Evolutionary conservation across 192 early-diverging fungal genomes (phyloP).

Genomic region (Coemansia sp.): DNA sequence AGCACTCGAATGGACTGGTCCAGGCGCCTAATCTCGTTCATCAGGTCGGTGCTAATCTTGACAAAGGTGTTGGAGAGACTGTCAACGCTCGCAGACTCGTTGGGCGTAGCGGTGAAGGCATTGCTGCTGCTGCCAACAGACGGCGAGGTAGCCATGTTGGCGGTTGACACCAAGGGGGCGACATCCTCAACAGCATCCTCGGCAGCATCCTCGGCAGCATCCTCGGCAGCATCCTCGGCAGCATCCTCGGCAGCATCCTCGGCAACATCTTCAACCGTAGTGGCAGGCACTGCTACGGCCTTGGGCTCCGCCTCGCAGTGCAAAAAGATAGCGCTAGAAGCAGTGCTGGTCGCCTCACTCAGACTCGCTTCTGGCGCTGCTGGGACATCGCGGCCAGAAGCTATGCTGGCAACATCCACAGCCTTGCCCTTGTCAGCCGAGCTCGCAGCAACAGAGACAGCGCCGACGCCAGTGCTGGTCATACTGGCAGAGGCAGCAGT

Average conservation of each 20-base stretch:
- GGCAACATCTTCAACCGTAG: too few relatives aligned
- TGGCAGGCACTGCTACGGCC: too few relatives aligned
- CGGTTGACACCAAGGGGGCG: neutral
- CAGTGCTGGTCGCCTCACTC: neutral
- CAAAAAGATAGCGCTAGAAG: neutral
- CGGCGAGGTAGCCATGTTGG: neutral
- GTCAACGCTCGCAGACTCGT: constrained; percentile 18
- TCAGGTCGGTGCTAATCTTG: constrained; percentile 49
- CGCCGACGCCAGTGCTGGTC: neutral
- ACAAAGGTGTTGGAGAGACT: constrained; percentile 43
- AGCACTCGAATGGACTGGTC: constrained; percentile 45
- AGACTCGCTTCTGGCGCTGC: neutral
- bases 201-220: neutral
- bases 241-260: too few relatives aligned
- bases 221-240: too few relatives aligned
- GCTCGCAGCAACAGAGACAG: neutral
- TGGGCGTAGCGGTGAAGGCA: neutral
- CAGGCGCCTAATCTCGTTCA: constrained; percentile 46
- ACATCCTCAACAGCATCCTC: neutral
- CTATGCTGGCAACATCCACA: neutral
- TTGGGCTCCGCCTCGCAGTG: neutral
- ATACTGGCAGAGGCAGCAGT: neutral
- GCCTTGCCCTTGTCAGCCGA: neutral
- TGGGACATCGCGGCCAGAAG: neutral
- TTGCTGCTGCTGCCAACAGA: neutral